Evolutionary conservation across 495 filamentous ascomycete genomes (phyloP), one percentile per base, ranked within the genome.

Genomic region (Penicillium robsamsonii): DNA sequence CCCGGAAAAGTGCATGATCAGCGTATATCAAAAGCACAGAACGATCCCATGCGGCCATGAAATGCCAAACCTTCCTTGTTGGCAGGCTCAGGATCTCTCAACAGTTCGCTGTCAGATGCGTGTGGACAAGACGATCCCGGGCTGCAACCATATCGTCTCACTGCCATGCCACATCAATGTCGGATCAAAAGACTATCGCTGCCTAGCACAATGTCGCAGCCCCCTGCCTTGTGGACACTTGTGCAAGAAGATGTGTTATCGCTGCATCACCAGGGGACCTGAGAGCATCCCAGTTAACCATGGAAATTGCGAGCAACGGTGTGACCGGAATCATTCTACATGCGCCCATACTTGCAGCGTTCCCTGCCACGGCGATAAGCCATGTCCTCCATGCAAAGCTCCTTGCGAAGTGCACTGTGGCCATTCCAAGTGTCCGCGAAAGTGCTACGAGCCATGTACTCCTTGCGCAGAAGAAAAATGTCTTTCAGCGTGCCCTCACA

Each of bases 401-500:
- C 68, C 71, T 9, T 92, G 87, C 64, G 83, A 87, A 43, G 77
- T 86, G 17, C 69, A 70, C 4, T 91, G 87, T 60, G 73, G 62
- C 50, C 87, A 91, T 65, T 86, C 84, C 0, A 69, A 61, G 38
- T 92, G 87, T 55, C 66, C 58, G 10, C 80, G 79, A 56, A 71
- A 69, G 44, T 91, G 87, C 66, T 67, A 69, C 15, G 81, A 90
- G 52, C 81, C 88, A 15, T 91, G 87, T 59, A 61, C 72, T 18
- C 88, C 85, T 8, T 92, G 88, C 59, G 82, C 80, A 1, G 78
- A 82, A 48, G 63, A 69, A 17, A 60, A 69, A 41, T 89, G 87
- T 59, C 62, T 76, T 6, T 88, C 79, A 45, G 56, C 61, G 8
- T 90, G 88, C 64, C 60, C 74, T 7, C 86, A 89, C 65, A 71